A percentile compares a stretch with the other conserved stretches of the same genome.
Conservation (phyloP, 805 yeast genomes). For the Candida stauntonica region DNA sequence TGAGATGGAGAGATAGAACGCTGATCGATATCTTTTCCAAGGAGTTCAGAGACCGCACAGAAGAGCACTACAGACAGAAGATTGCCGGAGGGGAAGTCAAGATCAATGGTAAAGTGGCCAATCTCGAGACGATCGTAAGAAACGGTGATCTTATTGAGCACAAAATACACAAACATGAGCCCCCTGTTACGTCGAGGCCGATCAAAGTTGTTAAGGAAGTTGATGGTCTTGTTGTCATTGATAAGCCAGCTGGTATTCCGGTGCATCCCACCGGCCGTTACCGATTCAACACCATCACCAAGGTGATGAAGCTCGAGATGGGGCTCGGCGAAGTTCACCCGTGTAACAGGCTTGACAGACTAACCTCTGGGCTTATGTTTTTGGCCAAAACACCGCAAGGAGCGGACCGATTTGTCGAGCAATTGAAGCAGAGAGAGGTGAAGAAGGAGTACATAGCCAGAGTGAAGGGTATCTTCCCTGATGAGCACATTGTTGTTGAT, state of each 20-base stretch:
- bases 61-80: conserved; percentile 55
- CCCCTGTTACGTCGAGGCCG: conserved; percentile 37
- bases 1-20: conserved; percentile 85
- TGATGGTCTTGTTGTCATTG: conserved; percentile 73
- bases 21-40: conserved; percentile 73
- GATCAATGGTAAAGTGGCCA: conserved; percentile 63
- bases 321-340: conserved; percentile 63
- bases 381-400: conserved; percentile 33
- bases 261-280: conserved; percentile 93
- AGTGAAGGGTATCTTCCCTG: conserved; percentile 86
- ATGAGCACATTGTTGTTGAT: conserved; percentile 50
- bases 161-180: conserved; percentile 81
- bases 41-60: conserved; percentile 81
- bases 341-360: conserved; percentile 82
- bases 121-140: conserved; percentile 56
- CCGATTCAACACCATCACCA: conserved; percentile 71
- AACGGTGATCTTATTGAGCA: conserved; percentile 86
- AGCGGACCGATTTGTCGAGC: conserved; percentile 71
- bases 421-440: conserved; percentile 50
- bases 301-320: conserved; percentile 66
- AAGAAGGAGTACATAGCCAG: conserved; percentile 72
- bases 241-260: conserved; percentile 93
- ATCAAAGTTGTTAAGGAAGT: conserved; percentile 45
- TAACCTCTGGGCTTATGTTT: conserved; percentile 93
- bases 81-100: conserved; percentile 64